Evolutionary conservation across 2,329 filamentous ascomycete species (phyloP), one percentile per base, ranked within the genome.

Genomic region (Ophiostoma montium): DNA sequence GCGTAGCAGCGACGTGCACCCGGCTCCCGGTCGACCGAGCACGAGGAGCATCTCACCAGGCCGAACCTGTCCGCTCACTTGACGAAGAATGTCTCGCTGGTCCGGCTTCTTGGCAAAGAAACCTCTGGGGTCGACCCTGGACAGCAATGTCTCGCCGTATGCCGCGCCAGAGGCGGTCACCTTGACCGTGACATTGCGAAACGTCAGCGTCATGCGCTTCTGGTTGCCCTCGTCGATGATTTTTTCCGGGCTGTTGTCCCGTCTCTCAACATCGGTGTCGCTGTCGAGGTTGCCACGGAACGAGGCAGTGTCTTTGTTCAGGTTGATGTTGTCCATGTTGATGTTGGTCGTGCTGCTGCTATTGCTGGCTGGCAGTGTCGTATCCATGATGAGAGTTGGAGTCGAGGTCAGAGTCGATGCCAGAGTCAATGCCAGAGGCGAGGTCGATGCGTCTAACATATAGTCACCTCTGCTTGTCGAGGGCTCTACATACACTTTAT

Each of bases 1-100:
- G 57, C 76, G 76, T 5, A 94, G 70, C 54, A 94, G 81, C 2
- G 87, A 94, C n/a, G 84, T 86, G 63, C 87, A 94, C 49, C 84
- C 84, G n/a, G 75, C 73, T 35, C 76, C 76, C 2, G 83, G 83
- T 50, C 82, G 82, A 15, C 83, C 83, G 31, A 87, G 70, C 2
- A 86, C 83, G 13, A 86, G 78, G 27, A 86, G 65, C 80, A 87
- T 84, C 68, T 87, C 83, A 36, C 83, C 83, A 52, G 74, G 75
- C 59, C 76, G 71, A 1, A 86, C 78, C 0, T 86, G 60, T 21
- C 82, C 82, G 54, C 86, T 80, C 49, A 84, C 78, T 57, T 76
- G 67, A 53, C 72, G 75, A 53, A 86, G 64, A 56, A 86, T 86
- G 57, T 86, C 78, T 55, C 83, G 78, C 55, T 76, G 75, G 44